Evolutionary conservation across 257 asterid species (phyloP), one percentile per base, ranked within the genome.

Genomic region (Thymus quinquecostatus): DNA sequence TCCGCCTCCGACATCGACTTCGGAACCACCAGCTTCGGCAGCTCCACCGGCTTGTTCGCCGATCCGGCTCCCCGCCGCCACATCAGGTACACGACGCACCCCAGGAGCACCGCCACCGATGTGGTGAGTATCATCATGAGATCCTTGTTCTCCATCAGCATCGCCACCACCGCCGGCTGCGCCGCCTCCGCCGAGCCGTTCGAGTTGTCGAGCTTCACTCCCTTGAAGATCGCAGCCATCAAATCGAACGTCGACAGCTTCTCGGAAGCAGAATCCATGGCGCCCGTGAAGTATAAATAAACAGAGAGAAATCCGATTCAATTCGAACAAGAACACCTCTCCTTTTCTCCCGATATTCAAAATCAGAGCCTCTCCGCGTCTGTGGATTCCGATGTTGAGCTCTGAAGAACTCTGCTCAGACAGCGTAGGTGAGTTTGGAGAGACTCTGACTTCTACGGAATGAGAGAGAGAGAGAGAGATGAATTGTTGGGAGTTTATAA

Each of bases 201-300:
- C 0, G 86, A 87, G 60, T 79, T 85, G 29, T 89, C 93, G 45
- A 87, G 73, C 21, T 77, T 88, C 21, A 80, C 89, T 70, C 96
- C 95, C 49, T 80, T 94, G 21, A 89, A 67, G 79, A 94, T 84
- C 73, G 91, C 92, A 2, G 90, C 38, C 96, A 95, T 87, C 74
- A 95, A 88, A 79, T 95, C 98, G 54, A 95, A 84, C 0, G 98
- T 85, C 3, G 98, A 89, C 8, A 89, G 75, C 84, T 89, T 92
- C 78, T 84, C 92, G 1, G 92, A 28, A 60, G 88, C 77, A 43
- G 95, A 78, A 27, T 92, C 91, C 95, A 85, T 85, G 50, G 54
- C 21, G 5, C 7, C 21, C 1, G 7, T n/a, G 47, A 74, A 67
- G 36, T 36, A 36, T 47, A 27, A 56, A 3, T 38, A 68, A 58